A percentile compares a stretch with the other conserved stretches of the same genome.
These are phyloP conservation scores for Protomyces inundatus DNA, from an alignment of 1,139 yeast genomes.

Conservation along the genomic window DNA sequence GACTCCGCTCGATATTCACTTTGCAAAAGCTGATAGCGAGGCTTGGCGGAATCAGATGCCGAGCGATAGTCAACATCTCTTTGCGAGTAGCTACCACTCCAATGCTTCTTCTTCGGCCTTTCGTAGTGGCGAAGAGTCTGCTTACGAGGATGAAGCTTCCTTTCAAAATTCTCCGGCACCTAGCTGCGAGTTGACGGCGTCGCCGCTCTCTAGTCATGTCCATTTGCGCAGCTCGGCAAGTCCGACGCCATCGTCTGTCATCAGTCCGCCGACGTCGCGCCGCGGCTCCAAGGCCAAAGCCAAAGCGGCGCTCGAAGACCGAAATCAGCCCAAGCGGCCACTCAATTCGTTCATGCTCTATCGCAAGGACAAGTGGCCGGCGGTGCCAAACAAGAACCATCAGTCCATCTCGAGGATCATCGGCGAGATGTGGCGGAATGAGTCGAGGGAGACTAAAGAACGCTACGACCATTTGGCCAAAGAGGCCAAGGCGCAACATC, in stretches of 20 bases:
- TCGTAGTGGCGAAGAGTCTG: background rate
- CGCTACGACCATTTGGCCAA: constrained; percentile 27
- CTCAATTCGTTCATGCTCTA: constrained; percentile 51
- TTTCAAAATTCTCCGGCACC: background rate
- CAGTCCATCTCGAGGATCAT: constrained; percentile 45
- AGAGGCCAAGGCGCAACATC: constrained; percentile 24
- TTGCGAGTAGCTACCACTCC: background rate
- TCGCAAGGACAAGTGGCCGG: constrained; percentile 35
- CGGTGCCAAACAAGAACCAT: constrained; percentile 40
- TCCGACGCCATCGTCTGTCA: background rate
- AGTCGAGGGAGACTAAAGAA: constrained; percentile 28
- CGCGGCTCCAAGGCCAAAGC: background rate
- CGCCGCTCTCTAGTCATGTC: background rate
- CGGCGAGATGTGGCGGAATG: constrained; percentile 44
- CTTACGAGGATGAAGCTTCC: background rate
- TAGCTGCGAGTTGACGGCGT: background rate
- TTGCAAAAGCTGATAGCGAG: background rate
- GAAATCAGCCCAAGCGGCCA: constrained; percentile 43
- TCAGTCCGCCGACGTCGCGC: background rate
- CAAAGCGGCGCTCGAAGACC: background rate
- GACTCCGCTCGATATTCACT: background rate
- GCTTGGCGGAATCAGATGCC: background rate
- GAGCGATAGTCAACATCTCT: background rate
- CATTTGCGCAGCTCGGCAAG: background rate
- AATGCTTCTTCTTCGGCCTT: background rate